These are phyloP conservation scores for Fusarium sp. DNA, from an alignment of 2,329 filamentous ascomycete species.

Conservation along the genomic window DNA sequence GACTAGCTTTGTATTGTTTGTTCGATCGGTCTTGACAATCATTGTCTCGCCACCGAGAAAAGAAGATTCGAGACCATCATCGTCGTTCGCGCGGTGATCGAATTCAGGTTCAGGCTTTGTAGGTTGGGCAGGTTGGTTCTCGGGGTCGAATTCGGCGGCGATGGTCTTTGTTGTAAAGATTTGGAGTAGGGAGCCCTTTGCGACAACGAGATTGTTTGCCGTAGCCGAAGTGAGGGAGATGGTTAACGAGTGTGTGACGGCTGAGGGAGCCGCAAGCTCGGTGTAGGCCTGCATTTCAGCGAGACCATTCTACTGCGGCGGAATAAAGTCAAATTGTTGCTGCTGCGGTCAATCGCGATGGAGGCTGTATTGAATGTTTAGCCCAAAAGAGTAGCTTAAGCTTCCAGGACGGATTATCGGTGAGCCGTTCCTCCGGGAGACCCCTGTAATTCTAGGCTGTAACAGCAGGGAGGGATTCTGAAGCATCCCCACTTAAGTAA, in stretches of 20 bases:
- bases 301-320: conserved; percentile 51
- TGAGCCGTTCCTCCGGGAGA: conserved; percentile 19
- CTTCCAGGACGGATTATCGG: conserved; percentile 28
- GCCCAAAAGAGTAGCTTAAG: conserved; percentile 39
- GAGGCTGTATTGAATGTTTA: conserved; percentile 34
- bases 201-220: conserved; percentile 87
- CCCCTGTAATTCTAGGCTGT: not conserved
- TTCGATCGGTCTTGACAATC: conserved; percentile 70
- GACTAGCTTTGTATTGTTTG: conserved; percentile 79
- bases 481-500: conserved; percentile 24
- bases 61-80: conserved; percentile 73
- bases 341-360: conserved; percentile 15
- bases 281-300: conserved; percentile 93
- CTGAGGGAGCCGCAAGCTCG: conserved; percentile 92
- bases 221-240: conserved; percentile 81
- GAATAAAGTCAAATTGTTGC: conserved; percentile 31
- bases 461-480: conserved; percentile 6
- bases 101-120: conserved; percentile 60
- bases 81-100: conserved; percentile 67
- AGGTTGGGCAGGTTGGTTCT: conserved; percentile 51
- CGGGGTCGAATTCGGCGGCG: conserved; percentile 69
- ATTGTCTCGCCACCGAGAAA: conserved; percentile 73
- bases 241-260: conserved; percentile 87
- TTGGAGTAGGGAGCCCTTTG: conserved; percentile 92
- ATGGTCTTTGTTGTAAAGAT: conserved; percentile 82